Conservation (phyloP, 805 yeast species). For the Pichia heedii region DNA sequence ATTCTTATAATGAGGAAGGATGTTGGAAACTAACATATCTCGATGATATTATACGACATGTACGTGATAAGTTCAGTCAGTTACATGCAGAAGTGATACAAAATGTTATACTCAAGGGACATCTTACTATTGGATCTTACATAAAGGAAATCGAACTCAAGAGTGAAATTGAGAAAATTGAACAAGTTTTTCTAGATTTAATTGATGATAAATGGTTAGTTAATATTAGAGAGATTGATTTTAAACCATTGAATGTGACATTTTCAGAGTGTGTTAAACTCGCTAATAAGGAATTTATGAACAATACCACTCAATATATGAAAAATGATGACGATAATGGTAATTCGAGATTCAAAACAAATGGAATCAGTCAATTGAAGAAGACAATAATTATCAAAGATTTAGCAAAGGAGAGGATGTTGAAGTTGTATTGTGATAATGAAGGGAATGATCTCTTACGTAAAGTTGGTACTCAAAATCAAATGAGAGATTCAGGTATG, state of each 20-base stretch:
- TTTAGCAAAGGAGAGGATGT: conserved; percentile 32
- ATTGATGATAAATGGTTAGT: conserved; percentile 42
- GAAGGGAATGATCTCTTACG: conserved; percentile 9
- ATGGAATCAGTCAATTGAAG: conserved; percentile 35
- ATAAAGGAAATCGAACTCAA: conserved; percentile 21
- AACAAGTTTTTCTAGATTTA: conserved; percentile 34
- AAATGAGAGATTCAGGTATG: neutral
- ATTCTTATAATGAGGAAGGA: conserved; percentile 58
- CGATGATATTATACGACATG: conserved; percentile 59
- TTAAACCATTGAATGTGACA: conserved; percentile 25
- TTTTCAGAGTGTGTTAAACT: conserved; percentile 27
- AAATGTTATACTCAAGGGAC: conserved; percentile 63
- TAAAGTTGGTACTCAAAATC: conserved; percentile 12
- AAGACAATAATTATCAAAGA: conserved; percentile 55
- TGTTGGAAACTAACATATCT: conserved; percentile 56
- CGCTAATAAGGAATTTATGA: conserved; percentile 20
- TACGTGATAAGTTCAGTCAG: conserved; percentile 37
- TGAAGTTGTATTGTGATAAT: conserved; percentile 5
- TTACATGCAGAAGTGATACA: conserved; percentile 52
- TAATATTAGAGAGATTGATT: conserved; percentile 32
- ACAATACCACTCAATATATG: conserved; percentile 1
- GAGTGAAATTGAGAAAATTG: conserved; percentile 21
- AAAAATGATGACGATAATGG: conserved; percentile 1
- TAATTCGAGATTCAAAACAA: conserved; percentile 5
- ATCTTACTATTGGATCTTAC: conserved; percentile 47